Evolutionary conservation across 352 stramenopile genomes (phyloP), one percentile per base, ranked within the genome.

Genomic region (Phytophthora multivora): DNA sequence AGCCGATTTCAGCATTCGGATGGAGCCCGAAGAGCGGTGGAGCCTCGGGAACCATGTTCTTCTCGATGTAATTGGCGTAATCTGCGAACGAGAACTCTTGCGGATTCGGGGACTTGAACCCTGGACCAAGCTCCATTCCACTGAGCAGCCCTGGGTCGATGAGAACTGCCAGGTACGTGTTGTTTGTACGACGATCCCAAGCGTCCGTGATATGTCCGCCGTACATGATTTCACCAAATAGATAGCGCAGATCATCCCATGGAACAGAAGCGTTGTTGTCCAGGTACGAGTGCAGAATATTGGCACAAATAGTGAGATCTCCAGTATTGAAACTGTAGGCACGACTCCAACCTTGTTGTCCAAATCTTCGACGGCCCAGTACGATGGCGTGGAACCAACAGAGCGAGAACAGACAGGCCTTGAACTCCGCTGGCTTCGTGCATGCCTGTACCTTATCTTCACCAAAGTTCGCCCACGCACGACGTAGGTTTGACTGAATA

Each of bases 151-250:
- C 82, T 1, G 84, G 75, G 43, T 97, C 91, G 49, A 98, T 89
- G 13, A 97, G 73, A 58, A 98, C 89, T 12, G 77, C 72, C 47
- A 98, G 66, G 64, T 98, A 98, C 40, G 92, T 97, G 65, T 98
- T 98, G 77, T 96, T 97, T n/a, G 93, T 98, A 46, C 95, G 88
- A 26, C 94, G 90, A 73, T 98, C 95, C 95, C 95, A 98, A 9
- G 94, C 89, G 58, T 98, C 94, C 10, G 95, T 98, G 57, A 98
- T 98, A 63, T 98, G 94, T 9, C 95, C 95, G 30, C 95, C 95
- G 74, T 98, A 98, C 95, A 98, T 98, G 75, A 98, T 98, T 71
- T 98, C 94, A 26, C 95, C 95, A 66, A 98, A 98, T 40, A 98
- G 90, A 66, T 98, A 98, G 12, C 96, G 88, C 5, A 98, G 63